Percentiles rank a stretch among this genome's conserved stretches.
Conservation (phyloP, 1,284 basidiomycete species). For the Cryptococcus hybrid region DNA sequence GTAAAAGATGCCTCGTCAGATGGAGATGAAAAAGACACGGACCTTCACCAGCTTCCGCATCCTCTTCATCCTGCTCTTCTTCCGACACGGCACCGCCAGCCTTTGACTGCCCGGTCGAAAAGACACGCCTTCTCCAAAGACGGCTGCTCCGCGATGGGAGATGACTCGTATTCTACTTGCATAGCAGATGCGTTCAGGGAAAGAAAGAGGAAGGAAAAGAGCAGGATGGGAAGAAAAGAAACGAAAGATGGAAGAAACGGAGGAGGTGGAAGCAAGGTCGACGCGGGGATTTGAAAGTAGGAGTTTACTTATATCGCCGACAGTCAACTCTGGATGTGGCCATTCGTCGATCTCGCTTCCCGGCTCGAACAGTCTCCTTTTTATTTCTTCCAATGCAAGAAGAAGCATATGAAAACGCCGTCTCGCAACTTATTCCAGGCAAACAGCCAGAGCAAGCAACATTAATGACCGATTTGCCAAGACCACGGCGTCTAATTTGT, state of each 20-base stretch:
- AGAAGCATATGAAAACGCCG: too few relatives aligned
- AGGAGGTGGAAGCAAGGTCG: neutral
- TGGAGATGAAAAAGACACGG: neutral
- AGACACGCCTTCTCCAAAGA: constrained; percentile 2
- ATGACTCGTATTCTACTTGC: constrained; percentile 27
- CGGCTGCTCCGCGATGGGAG: constrained; percentile 1
- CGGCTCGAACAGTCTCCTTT: too few relatives aligned
- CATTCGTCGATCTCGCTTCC: too few relatives aligned
- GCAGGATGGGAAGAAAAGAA: neutral
- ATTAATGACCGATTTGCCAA: too few relatives aligned
- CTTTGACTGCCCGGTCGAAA: constrained; percentile 5
- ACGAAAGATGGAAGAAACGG: neutral
- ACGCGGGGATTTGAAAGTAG: too few relatives aligned
- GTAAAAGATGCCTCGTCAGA: neutral
- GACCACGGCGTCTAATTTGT: too few relatives aligned
- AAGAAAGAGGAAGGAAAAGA: neutral
- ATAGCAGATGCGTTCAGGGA: constrained; percentile 1
- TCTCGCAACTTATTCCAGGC: too few relatives aligned
- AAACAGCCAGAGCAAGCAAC: too few relatives aligned
- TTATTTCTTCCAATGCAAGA: too few relatives aligned
- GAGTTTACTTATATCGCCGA: too few relatives aligned
- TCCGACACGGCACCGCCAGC: constrained; percentile 5
- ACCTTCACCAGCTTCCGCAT: constrained; percentile 4
- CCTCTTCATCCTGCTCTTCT: constrained; percentile 13
- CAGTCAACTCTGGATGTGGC: too few relatives aligned